Evolutionary conservation across 305 asterid genomes (phyloP).

Genomic region (Fraxinus nigra): DNA sequence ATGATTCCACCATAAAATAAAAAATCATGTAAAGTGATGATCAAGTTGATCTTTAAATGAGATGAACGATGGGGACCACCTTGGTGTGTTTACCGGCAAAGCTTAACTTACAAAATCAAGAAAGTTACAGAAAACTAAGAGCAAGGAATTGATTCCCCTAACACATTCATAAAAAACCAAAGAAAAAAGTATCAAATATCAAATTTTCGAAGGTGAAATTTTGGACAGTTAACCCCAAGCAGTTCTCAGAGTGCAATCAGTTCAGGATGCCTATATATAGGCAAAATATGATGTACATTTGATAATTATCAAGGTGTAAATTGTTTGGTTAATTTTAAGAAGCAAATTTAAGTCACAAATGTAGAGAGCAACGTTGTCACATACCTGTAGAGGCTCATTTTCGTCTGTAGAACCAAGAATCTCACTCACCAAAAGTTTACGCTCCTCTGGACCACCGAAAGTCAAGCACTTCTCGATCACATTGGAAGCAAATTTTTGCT

Average conservation of each 20-base stretch:
- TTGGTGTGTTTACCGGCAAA: not conserved
- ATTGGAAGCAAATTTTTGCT: slow-evolving; percentile 79
- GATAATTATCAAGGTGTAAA: not conserved
- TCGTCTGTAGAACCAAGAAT: slow-evolving; percentile 87
- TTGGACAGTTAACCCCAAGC: not conserved
- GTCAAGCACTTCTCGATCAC: slow-evolving; percentile 81
- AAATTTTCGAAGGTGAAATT: not conserved
- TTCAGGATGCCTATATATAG: not conserved
- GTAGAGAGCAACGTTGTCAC: not conserved
- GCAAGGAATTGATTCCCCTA: not conserved
- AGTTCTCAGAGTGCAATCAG: not conserved
- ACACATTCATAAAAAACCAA: not conserved
- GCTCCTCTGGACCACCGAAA: slow-evolving; percentile 63
- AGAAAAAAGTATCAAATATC: not conserved
- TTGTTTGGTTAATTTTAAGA: not conserved
- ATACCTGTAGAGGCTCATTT: slow-evolving; percentile 79
- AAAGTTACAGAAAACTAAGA: not conserved
- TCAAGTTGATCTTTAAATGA: not conserved
- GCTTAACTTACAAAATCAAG: not conserved
- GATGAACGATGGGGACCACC: not conserved
- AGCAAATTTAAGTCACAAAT: not conserved
- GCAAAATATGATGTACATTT: not conserved
- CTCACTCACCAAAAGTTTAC: slow-evolving; percentile 64
- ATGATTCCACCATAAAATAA: not conserved
- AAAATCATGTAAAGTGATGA: not conserved